Evolutionary conservation across 2,329 filamentous ascomycete species (phyloP).

Genomic region (Aspergillus intermedius): DNA sequence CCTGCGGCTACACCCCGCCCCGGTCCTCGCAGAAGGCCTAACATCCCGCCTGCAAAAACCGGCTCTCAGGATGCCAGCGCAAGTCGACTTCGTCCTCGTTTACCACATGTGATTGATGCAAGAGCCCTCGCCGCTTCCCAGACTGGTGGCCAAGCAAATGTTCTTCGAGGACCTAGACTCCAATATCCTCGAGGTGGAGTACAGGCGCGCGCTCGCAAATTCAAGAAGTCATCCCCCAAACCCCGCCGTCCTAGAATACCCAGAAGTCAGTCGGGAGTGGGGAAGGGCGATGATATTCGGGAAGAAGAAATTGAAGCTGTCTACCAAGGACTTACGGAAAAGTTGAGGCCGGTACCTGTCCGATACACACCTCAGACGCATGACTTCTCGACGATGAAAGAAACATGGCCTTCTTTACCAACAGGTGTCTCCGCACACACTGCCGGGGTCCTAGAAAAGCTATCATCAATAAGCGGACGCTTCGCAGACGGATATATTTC

Average conservation of each 20-base stretch:
- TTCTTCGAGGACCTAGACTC: slow-evolving; percentile 25
- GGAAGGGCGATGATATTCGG: slow-evolving; percentile 17
- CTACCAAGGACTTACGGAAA: slow-evolving; percentile 23
- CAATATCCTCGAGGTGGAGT: slow-evolving; percentile 15
- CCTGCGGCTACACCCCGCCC: neutral
- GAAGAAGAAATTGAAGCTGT: slow-evolving; percentile 23
- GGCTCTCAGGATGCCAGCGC: slow-evolving; percentile 12
- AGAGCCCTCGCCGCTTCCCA: slow-evolving; percentile 29
- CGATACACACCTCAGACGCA: slow-evolving; percentile 31
- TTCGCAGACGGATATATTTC: slow-evolving; percentile 29
- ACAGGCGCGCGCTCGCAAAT: slow-evolving; percentile 14
- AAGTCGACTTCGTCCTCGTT: slow-evolving; percentile 16
- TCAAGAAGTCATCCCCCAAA: slow-evolving; percentile 9
- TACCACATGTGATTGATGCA: slow-evolving; percentile 26
- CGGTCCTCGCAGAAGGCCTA: neutral
- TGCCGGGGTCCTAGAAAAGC: slow-evolving; percentile 28
- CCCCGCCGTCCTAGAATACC: slow-evolving; percentile 5
- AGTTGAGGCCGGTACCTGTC: slow-evolving; percentile 24
- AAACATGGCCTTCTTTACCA: slow-evolving; percentile 37
- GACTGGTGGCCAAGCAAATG: slow-evolving; percentile 19
- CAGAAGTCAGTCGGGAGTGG: slow-evolving; percentile 13
- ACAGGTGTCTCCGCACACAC: slow-evolving; percentile 21
- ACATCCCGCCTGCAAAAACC: slow-evolving; percentile 11
- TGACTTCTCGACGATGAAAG: slow-evolving; percentile 23
- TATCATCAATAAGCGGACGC: slow-evolving; percentile 29